Percentiles rank a stretch among this genome's conserved stretches.
These are phyloP conservation scores for Epichloe festucae DNA, from an alignment of 2,329 filamentous ascomycete genomes.

Conservation along the genomic window DNA sequence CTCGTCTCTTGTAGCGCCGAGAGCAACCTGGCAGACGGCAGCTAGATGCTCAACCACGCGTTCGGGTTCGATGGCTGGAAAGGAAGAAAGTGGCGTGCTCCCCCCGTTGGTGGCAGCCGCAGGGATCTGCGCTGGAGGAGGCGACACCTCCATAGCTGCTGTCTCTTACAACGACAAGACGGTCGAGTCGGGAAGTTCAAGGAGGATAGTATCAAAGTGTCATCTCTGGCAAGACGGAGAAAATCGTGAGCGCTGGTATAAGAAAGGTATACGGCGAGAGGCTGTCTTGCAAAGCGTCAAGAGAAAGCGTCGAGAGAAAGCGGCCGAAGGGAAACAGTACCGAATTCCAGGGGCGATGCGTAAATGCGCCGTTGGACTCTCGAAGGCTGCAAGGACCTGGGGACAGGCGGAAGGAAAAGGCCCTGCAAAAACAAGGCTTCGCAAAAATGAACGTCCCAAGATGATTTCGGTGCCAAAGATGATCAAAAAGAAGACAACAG, in stretches of 20 bases:
- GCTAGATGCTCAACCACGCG: slow-evolving; percentile 60
- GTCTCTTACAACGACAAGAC: slow-evolving; percentile 6
- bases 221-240: not conserved
- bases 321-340: not conserved
- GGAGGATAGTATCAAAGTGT: not conserved
- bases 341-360: not conserved
- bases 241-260: not conserved
- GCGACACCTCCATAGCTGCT: slow-evolving; percentile 39
- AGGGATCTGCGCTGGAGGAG: slow-evolving; percentile 29
- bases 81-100: slow-evolving; percentile 31
- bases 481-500: not conserved
- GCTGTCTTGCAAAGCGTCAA: not conserved
- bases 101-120: slow-evolving; percentile 24
- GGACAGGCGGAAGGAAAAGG: not conserved
- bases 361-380: not conserved
- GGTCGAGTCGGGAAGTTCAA: not conserved
- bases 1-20: slow-evolving; percentile 65
- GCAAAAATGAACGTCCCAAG: not conserved
- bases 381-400: not conserved
- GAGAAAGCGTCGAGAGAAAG: not conserved
- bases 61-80: slow-evolving; percentile 51
- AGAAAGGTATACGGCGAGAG: not conserved
- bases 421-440: not conserved
- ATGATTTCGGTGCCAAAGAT: not conserved
- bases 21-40: slow-evolving; percentile 56